Evolutionary conservation across 805 yeast genomes (phyloP).

Genomic region (Candida ficus): DNA sequence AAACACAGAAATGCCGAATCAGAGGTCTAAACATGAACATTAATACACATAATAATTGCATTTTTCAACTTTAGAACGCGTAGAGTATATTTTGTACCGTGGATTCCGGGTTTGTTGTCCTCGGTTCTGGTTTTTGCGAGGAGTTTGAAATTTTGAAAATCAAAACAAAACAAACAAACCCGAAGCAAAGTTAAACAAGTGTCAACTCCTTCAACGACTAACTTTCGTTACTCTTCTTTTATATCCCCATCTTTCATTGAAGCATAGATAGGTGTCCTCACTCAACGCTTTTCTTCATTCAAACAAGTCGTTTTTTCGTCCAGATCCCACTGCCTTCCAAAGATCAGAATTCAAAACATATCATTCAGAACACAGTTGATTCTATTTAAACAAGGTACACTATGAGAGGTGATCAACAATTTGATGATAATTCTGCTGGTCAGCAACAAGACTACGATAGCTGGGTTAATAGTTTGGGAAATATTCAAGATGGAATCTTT

Average conservation of each 20-base stretch:
- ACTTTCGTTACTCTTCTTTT: not conserved
- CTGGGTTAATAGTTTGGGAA: conserved; percentile 24
- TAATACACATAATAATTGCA: no score
- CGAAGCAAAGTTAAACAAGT: conserved; percentile 5
- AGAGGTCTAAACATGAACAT: not conserved
- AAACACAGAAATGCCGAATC: conserved; percentile 30
- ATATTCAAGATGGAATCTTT: conserved; percentile 23
- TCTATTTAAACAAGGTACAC: no score
- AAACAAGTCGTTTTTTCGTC: no score
- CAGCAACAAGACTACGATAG: conserved; percentile 23
- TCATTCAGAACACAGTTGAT: no score
- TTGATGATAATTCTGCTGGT: conserved; percentile 6
- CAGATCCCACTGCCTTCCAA: no score
- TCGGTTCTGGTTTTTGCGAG: conserved; percentile 1
- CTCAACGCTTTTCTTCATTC: no score
- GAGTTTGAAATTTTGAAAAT: not conserved
- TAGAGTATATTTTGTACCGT: not conserved
- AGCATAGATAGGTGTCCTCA: no score
- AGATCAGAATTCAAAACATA: not conserved
- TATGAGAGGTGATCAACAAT: conserved; percentile 2
- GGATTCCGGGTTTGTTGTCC: conserved; percentile 4
- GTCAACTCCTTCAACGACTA: not conserved
- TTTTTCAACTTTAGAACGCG: not conserved
- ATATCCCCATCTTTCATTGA: not conserved
- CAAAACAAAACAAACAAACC: conserved; percentile 4